Conservation (phyloP, 2,329 filamentous ascomycete genomes). For the Geosmithia putterillii region DNA sequence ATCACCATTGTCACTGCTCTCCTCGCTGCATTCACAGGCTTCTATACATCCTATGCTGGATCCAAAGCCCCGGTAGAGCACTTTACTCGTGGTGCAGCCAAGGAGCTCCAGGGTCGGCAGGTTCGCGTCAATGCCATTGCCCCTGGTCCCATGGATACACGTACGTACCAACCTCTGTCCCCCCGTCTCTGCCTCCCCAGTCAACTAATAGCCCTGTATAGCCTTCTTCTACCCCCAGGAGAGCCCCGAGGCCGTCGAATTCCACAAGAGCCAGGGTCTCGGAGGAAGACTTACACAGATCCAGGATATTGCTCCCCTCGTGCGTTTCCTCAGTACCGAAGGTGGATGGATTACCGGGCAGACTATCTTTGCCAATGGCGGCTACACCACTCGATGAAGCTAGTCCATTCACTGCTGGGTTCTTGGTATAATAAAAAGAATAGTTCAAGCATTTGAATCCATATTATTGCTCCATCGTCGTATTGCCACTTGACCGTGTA, state of each 20-base stretch:
- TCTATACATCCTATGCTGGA: conserved; percentile 31
- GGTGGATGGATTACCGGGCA: conserved; percentile 32
- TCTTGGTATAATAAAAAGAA: too few species aligned
- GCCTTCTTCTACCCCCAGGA: conserved; percentile 33
- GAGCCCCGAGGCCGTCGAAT: conserved; percentile 25
- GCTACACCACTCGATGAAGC: conserved; percentile 29
- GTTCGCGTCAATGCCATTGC: conserved; percentile 23
- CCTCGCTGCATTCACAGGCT: conserved; percentile 30
- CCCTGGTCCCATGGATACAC: conserved; percentile 26
- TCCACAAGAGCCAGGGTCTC: conserved; percentile 29
- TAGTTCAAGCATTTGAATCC: too few species aligned
- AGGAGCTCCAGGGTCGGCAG: conserved; percentile 17
- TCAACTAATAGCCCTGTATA: conserved; percentile 6
- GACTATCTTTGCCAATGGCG: conserved; percentile 34
- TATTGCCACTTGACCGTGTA: too few species aligned
- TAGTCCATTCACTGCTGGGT: too few species aligned
- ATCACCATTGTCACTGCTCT: conserved; percentile 31
- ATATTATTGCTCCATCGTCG: too few species aligned
- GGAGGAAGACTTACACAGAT: conserved; percentile 26
- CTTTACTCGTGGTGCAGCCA: conserved; percentile 21
- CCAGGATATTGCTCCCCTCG: conserved; percentile 30
- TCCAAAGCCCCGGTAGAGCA: conserved; percentile 26
- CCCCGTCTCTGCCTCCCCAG: background rate
- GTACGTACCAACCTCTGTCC: conserved; percentile 11
- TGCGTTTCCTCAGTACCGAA: conserved; percentile 29